Percentiles rank a stretch among this genome's conserved stretches.
These are phyloP conservation scores for Xylaria sp. DNA, from an alignment of 2,329 filamentous ascomycete genomes.

Conservation along the genomic window DNA sequence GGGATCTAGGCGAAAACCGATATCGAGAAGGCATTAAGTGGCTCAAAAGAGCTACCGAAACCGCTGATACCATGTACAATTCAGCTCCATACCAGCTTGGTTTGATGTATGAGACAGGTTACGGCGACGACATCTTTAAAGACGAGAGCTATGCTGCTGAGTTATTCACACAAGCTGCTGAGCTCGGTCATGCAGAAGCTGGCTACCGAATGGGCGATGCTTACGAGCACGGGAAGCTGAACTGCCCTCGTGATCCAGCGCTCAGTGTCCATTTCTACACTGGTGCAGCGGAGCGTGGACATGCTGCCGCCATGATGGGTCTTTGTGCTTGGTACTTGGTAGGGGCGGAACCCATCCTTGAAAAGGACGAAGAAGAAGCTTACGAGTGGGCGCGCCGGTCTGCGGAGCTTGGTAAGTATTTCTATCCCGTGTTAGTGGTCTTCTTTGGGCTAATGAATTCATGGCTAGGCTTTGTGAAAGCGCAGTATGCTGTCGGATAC, in stretches of 20 bases:
- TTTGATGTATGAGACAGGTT: slow-evolving; percentile 89
- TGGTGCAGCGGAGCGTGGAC: slow-evolving; percentile 83
- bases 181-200: slow-evolving; percentile 88
- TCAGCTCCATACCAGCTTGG: slow-evolving; percentile 91
- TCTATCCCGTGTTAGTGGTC: neutral
- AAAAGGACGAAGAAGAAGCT: slow-evolving; percentile 95
- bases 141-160: slow-evolving; percentile 92
- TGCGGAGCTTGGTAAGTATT: slow-evolving; percentile 80
- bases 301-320: slow-evolving; percentile 95
- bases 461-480: slow-evolving; percentile 71
- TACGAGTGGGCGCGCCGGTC: slow-evolving; percentile 95
- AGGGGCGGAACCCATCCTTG: slow-evolving; percentile 88
- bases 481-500: slow-evolving; percentile 95
- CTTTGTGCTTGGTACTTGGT: slow-evolving; percentile 99
- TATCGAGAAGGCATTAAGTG: slow-evolving; percentile 95
- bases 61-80: slow-evolving; percentile 92
- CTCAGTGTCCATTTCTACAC: slow-evolving; percentile 98
- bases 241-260: slow-evolving; percentile 89
- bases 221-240: slow-evolving; percentile 90
- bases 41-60: slow-evolving; percentile 92
- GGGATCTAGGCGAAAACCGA: slow-evolving; percentile 86
- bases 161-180: slow-evolving; percentile 92
- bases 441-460: slow-evolving; percentile 35
- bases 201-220: slow-evolving; percentile 92
- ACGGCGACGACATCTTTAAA: slow-evolving; percentile 91